These are phyloP conservation scores for Mesembryanthemum crystallinum DNA, from an alignment of 148 eudicot genomes.

Conservation along the genomic window DNA sequence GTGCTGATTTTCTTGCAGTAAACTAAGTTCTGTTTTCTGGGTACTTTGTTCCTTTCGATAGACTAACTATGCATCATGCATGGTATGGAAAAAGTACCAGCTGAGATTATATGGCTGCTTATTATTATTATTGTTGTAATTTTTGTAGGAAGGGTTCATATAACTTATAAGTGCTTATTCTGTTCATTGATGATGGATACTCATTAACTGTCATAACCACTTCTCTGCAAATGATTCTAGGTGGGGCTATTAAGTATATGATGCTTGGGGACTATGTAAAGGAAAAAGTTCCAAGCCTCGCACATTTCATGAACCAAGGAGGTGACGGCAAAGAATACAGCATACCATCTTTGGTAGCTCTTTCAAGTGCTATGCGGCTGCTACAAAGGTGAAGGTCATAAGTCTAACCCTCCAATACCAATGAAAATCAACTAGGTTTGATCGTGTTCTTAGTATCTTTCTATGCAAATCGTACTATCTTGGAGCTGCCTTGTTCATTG, in stretches of 20 bases:
- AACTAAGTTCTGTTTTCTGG: neutral
- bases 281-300: slow-evolving; percentile 66
- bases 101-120: neutral
- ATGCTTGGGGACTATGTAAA: slow-evolving; percentile 63
- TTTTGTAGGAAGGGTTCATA: neutral
- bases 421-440: neutral
- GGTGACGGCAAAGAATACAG: slow-evolving; percentile 38
- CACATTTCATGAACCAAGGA: slow-evolving; percentile 48
- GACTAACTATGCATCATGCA: neutral
- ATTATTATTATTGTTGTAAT: too few relatives aligned
- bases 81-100: neutral
- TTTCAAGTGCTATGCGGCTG: slow-evolving; percentile 66
- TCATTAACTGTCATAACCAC: neutral
- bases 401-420: neutral
- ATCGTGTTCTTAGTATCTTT: neutral
- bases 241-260: slow-evolving; percentile 33
- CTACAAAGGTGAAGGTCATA: slow-evolving; percentile 64
- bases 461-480: neutral
- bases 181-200: neutral
- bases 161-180: neutral
- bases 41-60: neutral
- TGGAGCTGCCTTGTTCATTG: slow-evolving; percentile 8
- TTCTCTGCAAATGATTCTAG: slow-evolving; percentile 33
- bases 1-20: neutral
- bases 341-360: slow-evolving; percentile 64